Conservation (phyloP, 345 rosid species). For the Rhizophora mangle region DNA sequence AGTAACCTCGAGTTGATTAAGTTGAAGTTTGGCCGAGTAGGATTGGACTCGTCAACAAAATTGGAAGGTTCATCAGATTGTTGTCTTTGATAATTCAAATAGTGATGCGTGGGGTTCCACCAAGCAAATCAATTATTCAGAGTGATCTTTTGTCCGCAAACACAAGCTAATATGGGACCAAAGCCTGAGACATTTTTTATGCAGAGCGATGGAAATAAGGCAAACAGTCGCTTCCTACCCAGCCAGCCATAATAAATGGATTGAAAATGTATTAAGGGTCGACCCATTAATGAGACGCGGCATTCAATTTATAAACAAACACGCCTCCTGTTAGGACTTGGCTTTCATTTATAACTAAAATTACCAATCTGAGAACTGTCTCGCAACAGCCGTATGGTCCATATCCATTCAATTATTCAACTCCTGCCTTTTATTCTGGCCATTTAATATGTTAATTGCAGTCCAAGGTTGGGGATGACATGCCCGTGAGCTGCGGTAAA, state of each 20-base stretch:
- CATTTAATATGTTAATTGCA: not conserved
- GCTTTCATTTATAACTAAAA: no score
- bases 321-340: not conserved
- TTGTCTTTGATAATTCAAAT: conserved; percentile 4
- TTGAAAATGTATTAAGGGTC: not conserved
- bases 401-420: not conserved
- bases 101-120: not conserved
- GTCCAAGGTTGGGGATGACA: not conserved
- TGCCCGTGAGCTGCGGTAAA: not conserved
- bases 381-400: no score
- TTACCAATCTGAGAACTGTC: no score
- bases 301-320: not conserved
- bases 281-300: not conserved
- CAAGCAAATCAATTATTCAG: not conserved
- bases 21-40: not conserved
- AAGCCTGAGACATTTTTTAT: not conserved
- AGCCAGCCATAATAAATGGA: no score
- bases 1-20: no score
- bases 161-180: no score
- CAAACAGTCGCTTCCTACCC: not conserved
- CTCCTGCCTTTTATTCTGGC: not conserved
- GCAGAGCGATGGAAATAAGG: not conserved
- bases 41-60: not conserved
- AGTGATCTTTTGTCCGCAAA: no score
- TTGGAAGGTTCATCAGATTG: not conserved